Base-by-base conservation (phyloP, 495 filamentous ascomycete genomes). In the Stereocaulon alpinum region DNA sequence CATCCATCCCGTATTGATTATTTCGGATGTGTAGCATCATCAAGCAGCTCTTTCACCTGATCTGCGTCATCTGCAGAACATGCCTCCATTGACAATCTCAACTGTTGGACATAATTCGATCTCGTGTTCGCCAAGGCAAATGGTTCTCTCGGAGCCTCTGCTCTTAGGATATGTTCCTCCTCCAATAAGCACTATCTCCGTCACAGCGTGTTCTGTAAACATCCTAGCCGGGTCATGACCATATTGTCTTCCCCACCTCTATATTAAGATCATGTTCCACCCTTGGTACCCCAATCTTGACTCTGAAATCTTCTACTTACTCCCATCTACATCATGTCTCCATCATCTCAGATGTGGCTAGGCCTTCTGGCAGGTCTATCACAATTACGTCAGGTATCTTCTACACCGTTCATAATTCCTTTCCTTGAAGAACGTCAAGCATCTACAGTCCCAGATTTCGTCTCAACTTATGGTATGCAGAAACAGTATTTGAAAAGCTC, bases 391-490 rank as follows among this genome's bases (percentile, higher is more conserved):
- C 24, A 42, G 29, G 34, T 52, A 12, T 47, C 54, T 17, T 45
- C 52, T 32, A 20, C 56, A 15, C 27, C 41, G 41, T 43, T 55
- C 40, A 51, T 56, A 32, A n/a, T 44, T 7, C 43, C 42, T 24
- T 4, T 62, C 22, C 49, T 50, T 11, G 44, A 52, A 52, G 49
- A 60, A 29, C 48, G 65, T 27, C 65, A 65, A 50, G 48, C 54
- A 15, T 30, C 58, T 40, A 49, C 45, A 18, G 47, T 66, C n/a
- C 66, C 66, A 17, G 41, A 58, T 12, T 68, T 45, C 42, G 66
- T 68, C 30, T 44, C 22, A 14, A 56, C 47, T 40, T 68, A 66
- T 55, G 66, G 66, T 68, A 62, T 47, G 60, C 29, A 51, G n/a
- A 20, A 43, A 47, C 22, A 6, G n/a, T 42, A 12, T 53, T 4